Evolutionary conservation across 1,284 basidiomycete genomes (phyloP).

Genomic region (Irpex sp.): DNA sequence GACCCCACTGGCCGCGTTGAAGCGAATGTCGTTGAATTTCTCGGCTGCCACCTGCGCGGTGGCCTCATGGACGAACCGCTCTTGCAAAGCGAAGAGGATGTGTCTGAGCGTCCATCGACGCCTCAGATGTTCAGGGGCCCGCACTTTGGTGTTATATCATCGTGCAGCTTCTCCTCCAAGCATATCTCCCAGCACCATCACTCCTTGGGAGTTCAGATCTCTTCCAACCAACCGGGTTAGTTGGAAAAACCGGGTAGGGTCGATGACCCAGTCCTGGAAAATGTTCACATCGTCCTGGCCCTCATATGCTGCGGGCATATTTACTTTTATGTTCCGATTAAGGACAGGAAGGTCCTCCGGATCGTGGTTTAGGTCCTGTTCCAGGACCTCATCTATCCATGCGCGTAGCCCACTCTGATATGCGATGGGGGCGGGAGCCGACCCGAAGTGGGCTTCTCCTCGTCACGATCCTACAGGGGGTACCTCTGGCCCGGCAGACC

Average conservation of each 20-base stretch:
- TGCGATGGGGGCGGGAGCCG: neutral
- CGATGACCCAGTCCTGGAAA: neutral
- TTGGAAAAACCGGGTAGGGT: neutral
- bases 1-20: neutral
- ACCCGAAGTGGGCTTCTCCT: neutral
- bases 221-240: neutral
- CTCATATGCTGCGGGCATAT: neutral
- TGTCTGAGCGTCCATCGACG: neutral
- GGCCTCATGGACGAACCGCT: neutral
- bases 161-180: neutral
- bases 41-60: neutral
- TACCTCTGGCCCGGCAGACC: neutral
- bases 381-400: neutral
- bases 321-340: neutral
- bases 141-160: neutral
- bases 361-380: neutral
- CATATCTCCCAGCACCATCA: neutral
- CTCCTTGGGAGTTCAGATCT: neutral
- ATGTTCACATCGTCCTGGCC: neutral
- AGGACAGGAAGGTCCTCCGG: neutral
- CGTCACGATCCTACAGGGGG: neutral
- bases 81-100: neutral
- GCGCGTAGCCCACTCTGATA: neutral
- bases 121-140: neutral
- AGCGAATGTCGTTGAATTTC: neutral